Percentiles rank a stretch among this genome's conserved stretches.
These are phyloP conservation scores for Salix suchowensis DNA, from an alignment of 345 rosid genomes.

Conservation along the genomic window DNA sequence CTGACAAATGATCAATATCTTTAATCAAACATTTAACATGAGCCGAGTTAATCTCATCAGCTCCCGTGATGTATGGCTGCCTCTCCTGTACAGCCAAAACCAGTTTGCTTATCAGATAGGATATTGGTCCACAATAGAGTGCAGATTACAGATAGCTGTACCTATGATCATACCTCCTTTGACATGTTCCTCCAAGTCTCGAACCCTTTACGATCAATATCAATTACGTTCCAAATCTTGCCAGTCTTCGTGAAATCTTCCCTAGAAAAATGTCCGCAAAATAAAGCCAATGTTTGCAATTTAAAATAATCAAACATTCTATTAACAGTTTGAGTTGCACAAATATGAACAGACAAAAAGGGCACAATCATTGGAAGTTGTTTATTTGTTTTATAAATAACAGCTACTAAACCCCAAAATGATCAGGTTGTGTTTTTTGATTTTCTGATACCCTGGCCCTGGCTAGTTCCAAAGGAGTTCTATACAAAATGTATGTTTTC, in stretches of 20 bases:
- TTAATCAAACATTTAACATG: conserved; percentile 20
- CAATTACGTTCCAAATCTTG: conserved; percentile 24
- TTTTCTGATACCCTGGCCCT: background rate
- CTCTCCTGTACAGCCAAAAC: conserved; percentile 41
- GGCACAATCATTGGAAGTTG: no score
- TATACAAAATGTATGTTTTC: background rate
- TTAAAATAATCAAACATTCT: background rate
- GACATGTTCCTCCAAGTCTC: conserved; percentile 66
- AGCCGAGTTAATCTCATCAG: conserved; percentile 31
- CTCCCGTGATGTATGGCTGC: conserved; percentile 41
- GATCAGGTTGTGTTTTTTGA: background rate
- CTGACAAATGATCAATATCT: conserved; percentile 19
- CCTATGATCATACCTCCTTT: conserved; percentile 35
- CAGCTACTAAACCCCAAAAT: background rate
- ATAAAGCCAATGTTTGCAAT: background rate
- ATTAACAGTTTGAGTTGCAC: no score
- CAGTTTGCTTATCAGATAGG: background rate
- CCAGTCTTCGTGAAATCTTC: conserved; percentile 35
- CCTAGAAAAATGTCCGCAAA: conserved; percentile 25
- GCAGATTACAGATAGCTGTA: background rate
- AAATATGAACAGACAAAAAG: no score
- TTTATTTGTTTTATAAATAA: no score
- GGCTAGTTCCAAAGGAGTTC: background rate
- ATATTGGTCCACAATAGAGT: background rate
- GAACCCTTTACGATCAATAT: conserved; percentile 50